Evolutionary conservation across 345 rosid genomes (phyloP).

Genomic region (Linum trigynum): DNA sequence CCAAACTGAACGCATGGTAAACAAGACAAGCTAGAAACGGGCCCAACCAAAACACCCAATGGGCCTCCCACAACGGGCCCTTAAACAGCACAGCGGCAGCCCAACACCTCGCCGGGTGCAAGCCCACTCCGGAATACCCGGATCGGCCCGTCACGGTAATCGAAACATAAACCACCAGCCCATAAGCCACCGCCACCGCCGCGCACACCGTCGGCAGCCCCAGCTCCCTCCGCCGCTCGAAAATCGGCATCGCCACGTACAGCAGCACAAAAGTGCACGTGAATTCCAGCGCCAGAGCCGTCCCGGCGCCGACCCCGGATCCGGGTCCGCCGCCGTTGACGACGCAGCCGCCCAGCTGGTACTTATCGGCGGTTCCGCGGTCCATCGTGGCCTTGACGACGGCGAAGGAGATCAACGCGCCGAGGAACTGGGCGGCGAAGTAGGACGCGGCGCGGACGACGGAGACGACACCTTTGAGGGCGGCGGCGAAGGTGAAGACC

Average conservation of each 20-base stretch:
- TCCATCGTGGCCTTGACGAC: background rate
- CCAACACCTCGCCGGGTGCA: constrained; percentile 21
- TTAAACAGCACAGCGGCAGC: constrained; percentile 17
- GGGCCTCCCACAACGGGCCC: constrained; percentile 19
- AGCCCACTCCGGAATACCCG: constrained; percentile 21
- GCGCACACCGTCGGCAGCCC: background rate
- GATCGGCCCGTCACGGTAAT: constrained; percentile 10
- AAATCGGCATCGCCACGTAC: background rate
- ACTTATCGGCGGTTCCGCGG: background rate
- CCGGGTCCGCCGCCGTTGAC: background rate
- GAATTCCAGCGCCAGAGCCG: background rate
- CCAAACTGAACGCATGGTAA: constrained; percentile 2
- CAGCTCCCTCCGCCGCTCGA: background rate
- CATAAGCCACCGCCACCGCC: background rate
- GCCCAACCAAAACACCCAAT: constrained; percentile 26
- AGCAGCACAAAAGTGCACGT: background rate
- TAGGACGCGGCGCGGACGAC: background rate
- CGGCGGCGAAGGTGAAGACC: background rate
- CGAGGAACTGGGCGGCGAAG: background rate
- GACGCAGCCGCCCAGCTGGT: background rate
- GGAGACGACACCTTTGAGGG: background rate
- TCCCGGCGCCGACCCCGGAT: background rate
- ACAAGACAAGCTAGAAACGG: constrained; percentile 17
- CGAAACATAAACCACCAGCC: background rate
- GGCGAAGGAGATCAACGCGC: background rate